These are phyloP conservation scores for Botrytis elliptica DNA, from an alignment of 2,329 filamentous ascomycete species.

Conservation along the genomic window DNA sequence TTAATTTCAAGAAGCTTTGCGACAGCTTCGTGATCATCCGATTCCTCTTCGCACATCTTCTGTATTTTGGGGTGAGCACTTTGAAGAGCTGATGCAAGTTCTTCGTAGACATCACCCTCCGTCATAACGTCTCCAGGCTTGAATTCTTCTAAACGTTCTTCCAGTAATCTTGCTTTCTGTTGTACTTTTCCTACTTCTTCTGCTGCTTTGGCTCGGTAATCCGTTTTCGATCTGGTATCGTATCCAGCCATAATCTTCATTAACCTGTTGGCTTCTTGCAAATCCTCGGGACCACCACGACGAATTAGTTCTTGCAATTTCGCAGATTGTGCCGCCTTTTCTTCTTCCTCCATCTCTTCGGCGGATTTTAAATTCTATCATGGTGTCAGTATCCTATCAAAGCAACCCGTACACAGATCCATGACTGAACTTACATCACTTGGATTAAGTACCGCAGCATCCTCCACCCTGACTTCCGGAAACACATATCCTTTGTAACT, in stretches of 20 bases:
- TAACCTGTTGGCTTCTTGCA: slow-evolving; percentile 93
- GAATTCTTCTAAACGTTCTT: slow-evolving; percentile 88
- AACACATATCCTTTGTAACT: slow-evolving; percentile 98
- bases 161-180: slow-evolving; percentile 86
- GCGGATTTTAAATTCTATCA: slow-evolving; percentile 85
- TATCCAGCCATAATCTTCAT: slow-evolving; percentile 99
- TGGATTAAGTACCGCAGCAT: slow-evolving; percentile 93
- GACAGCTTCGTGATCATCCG: slow-evolving; percentile 92
- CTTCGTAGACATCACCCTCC: slow-evolving; percentile 69
- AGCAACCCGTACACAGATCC: slow-evolving; percentile 5
- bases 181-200: slow-evolving; percentile 94
- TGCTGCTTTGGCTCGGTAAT: slow-evolving; percentile 95
- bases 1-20: slow-evolving; percentile 96
- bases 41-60: slow-evolving; percentile 99
- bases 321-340: slow-evolving; percentile 91
- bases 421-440: slow-evolving; percentile 71
- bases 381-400: slow-evolving; percentile 34
- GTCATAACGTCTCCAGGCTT: slow-evolving; percentile 75
- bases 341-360: slow-evolving; percentile 98
- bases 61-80: slow-evolving; percentile 98
- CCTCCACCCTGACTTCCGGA: slow-evolving; percentile 85
- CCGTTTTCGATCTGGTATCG: slow-evolving; percentile 91
- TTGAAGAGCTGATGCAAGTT: slow-evolving; percentile 83
- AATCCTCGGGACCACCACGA: slow-evolving; percentile 83
- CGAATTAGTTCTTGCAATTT: slow-evolving; percentile 97